A percentile compares a stretch with the other conserved stretches of the same genome.
Evolutionary conservation across 495 filamentous ascomycete species (phyloP).

Genomic region (Penicillium bialowiezense): DNA sequence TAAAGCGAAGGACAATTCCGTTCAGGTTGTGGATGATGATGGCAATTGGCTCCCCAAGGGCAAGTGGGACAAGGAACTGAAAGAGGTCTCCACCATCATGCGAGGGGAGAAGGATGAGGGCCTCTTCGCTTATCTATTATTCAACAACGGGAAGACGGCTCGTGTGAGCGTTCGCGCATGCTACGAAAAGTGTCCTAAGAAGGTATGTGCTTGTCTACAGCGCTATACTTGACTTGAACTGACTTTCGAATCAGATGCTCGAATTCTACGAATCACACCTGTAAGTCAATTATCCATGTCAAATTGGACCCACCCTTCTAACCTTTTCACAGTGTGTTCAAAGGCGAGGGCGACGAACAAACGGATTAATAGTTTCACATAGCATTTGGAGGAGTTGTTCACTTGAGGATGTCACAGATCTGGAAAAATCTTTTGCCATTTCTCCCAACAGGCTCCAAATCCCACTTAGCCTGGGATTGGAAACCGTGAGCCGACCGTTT

Average conservation of each 20-base stretch:
- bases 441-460: no score
- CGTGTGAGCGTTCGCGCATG: constrained; percentile 36
- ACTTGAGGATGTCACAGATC: not conserved
- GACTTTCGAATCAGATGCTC: constrained; percentile 35
- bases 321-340: constrained; percentile 34
- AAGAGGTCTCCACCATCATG: constrained; percentile 51
- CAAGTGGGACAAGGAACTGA: constrained; percentile 59
- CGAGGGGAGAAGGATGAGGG: constrained; percentile 37
- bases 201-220: constrained; percentile 17
- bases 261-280: constrained; percentile 47
- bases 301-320: constrained; percentile 11
- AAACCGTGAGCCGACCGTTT: no score
- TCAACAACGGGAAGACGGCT: constrained; percentile 50
- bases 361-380: not conserved
- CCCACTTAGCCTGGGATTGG: no score
- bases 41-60: constrained; percentile 50
- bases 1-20: not conserved
- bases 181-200: constrained; percentile 41
- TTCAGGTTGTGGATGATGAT: constrained; percentile 12
- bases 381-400: not conserved
- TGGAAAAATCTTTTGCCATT: not conserved
- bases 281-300: constrained; percentile 23
- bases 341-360: constrained; percentile 20
- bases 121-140: constrained; percentile 52
- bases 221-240: constrained; percentile 3